A percentile compares a stretch with the other conserved stretches of the same genome.
These are phyloP conservation scores for Phytophthora brassicae DNA, from an alignment of 352 stramenopile genomes.

Conservation along the genomic window DNA sequence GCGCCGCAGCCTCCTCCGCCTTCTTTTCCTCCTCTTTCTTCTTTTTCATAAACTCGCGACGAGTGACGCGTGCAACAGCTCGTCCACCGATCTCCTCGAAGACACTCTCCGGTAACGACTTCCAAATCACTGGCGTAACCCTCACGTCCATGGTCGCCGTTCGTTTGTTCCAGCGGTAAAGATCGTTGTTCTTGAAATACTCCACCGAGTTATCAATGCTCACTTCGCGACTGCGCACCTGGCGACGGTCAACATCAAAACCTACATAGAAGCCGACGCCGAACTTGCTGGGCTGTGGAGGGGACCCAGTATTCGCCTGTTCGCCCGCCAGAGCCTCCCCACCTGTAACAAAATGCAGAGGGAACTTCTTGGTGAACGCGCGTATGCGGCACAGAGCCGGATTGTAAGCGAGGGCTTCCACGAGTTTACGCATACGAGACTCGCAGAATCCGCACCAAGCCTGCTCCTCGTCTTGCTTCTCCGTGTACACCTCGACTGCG, in stretches of 20 bases:
- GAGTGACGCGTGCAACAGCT: constrained; percentile 48
- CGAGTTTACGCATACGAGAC: constrained; percentile 91
- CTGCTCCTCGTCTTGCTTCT: constrained; percentile 87
- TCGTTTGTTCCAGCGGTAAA: constrained; percentile 90
- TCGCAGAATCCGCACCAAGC: constrained; percentile 95
- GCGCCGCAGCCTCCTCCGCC: constrained; percentile 40
- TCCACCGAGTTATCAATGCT: constrained; percentile 87
- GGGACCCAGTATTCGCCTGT: constrained; percentile 15
- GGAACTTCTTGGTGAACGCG: constrained; percentile 88
- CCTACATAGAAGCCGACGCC: constrained; percentile 85
- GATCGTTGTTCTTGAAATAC: constrained; percentile 88
- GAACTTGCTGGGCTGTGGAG: constrained; percentile 51
- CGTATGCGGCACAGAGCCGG: constrained; percentile 75
- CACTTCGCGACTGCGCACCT: constrained; percentile 77
- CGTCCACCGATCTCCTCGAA: constrained; percentile 88
- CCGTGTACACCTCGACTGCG: constrained; percentile 90
- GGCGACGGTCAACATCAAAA: constrained; percentile 82
- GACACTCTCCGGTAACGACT: constrained; percentile 78
- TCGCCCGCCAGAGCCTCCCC: constrained; percentile 21
- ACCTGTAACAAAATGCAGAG: constrained; percentile 58
- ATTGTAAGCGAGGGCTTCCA: constrained; percentile 86
- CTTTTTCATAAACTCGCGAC: constrained; percentile 82
- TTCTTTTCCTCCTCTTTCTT: constrained; percentile 88
- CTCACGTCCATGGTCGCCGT: constrained; percentile 85
- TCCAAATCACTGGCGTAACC: constrained; percentile 86